Percentiles rank a stretch among this genome's conserved stretches.
phyloP scores from a whole-genome alignment of 352 stramenopile genomes.

The Phytophthora rubi region DNA sequence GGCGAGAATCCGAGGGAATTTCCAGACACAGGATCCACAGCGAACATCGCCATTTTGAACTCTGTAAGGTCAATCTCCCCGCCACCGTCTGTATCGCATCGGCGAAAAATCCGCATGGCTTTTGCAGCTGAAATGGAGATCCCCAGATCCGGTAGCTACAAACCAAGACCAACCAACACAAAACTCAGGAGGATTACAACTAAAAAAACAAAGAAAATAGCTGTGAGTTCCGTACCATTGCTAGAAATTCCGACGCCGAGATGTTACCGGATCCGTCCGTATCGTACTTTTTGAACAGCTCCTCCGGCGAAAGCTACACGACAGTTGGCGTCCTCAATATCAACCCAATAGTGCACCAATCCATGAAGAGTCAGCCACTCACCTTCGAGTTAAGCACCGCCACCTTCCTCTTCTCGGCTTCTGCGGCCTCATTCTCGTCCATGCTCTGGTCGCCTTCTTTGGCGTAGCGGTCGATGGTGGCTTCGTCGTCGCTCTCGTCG shows the following conservation, averaged over 20 bases:
- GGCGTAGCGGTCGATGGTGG: constrained; percentile 73
- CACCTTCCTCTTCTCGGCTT: constrained; percentile 70
- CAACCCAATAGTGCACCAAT: neutral
- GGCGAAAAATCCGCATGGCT: constrained; percentile 90
- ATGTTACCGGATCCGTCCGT: constrained; percentile 90
- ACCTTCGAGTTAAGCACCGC: constrained; percentile 73
- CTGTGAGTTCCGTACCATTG: constrained; percentile 58
- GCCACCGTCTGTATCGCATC: constrained; percentile 89
- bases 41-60: constrained; percentile 94
- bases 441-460: constrained; percentile 38
- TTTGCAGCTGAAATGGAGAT: constrained; percentile 92
- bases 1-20: constrained; percentile 86
- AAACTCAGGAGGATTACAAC: no score
- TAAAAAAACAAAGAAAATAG: neutral
- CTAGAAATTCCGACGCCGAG: constrained; percentile 91
- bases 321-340: constrained; percentile 2
- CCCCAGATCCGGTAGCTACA: constrained; percentile 85
- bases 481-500: constrained; percentile 84
- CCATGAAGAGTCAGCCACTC: neutral
- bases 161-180: constrained; percentile 1
- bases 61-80: constrained; percentile 94
- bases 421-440: constrained; percentile 32
- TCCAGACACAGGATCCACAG: constrained; percentile 86
- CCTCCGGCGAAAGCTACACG: constrained; percentile 71
- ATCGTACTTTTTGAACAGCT: constrained; percentile 94